A percentile compares a stretch with the other conserved stretches of the same genome.
Evolutionary conservation across 2,329 filamentous ascomycete genomes (phyloP).

Genomic region (Fusarium transvaalense): DNA sequence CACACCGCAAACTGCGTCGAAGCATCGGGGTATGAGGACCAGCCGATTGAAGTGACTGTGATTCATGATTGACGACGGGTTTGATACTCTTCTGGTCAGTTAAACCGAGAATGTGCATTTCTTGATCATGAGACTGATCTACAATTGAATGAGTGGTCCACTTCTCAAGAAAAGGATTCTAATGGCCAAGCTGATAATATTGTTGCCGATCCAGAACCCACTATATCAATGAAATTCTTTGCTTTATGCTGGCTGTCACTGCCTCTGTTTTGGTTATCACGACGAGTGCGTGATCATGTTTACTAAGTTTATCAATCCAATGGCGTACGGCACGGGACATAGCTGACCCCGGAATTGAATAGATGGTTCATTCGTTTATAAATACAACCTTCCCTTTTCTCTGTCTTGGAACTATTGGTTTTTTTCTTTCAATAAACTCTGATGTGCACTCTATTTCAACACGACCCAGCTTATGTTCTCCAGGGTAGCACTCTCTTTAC

Average conservation of each 20-base stretch:
- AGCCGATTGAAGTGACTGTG: constrained; percentile 22
- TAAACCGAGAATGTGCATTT: constrained; percentile 16
- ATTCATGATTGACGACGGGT: constrained; percentile 19
- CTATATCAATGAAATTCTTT: not conserved
- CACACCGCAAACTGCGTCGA: constrained; percentile 43
- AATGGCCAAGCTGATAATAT: not conserved
- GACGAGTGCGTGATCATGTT: not conserved
- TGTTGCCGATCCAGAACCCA: not conserved
- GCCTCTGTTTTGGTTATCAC: not conserved
- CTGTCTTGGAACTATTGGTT: too few species aligned
- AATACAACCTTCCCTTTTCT: too few species aligned
- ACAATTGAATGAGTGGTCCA: not conserved
- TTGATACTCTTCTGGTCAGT: constrained; percentile 2
- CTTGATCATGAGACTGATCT: constrained; percentile 17
- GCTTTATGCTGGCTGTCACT: not conserved
- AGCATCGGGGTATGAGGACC: constrained; percentile 2
- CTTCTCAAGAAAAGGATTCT: not conserved
- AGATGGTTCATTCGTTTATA: not conserved
- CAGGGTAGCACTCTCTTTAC: not conserved
- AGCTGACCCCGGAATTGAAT: not conserved
- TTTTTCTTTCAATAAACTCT: too few species aligned
- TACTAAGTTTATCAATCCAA: not conserved
- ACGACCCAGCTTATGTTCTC: not conserved
- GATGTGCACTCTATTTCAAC: not conserved
- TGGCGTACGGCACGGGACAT: not conserved